These are phyloP conservation scores for Ogataea hybrid DNA, from an alignment of 1,139 yeast genomes.

Conservation along the genomic window DNA sequence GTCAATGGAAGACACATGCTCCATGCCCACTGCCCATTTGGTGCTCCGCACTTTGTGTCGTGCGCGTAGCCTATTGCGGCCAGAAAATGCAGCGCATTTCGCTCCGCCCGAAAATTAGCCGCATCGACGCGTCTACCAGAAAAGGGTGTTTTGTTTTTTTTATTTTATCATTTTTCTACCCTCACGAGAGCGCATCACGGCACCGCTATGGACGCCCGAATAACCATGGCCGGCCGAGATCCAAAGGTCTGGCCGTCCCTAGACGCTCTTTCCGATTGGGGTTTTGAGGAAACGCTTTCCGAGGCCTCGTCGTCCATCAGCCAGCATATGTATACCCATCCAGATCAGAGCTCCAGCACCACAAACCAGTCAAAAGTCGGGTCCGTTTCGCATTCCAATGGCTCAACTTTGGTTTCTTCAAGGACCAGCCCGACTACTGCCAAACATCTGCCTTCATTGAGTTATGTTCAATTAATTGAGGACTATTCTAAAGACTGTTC, in stretches of 20 bases:
- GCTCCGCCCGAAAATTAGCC: background rate
- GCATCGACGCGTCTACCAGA: slow-evolving; percentile 6
- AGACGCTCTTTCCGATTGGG: slow-evolving; percentile 19
- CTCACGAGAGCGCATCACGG: background rate
- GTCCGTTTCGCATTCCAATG: background rate
- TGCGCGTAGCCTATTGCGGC: background rate
- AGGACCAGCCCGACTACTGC: background rate
- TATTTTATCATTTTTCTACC: background rate
- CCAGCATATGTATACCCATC: background rate
- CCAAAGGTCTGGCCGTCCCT: slow-evolving; percentile 1
- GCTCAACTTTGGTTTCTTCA: background rate
- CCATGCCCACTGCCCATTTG: background rate
- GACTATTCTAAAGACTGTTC: slow-evolving; percentile 4
- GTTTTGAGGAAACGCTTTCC: slow-evolving; percentile 19
- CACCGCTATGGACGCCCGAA: slow-evolving; percentile 6
- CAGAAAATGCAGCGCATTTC: background rate
- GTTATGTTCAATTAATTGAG: slow-evolving; percentile 4
- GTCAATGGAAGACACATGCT: background rate
- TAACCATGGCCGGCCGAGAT: slow-evolving; percentile 3
- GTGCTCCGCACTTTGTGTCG: background rate
- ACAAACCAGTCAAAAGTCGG: background rate
- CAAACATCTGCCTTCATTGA: background rate
- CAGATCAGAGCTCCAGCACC: slow-evolving; percentile 4
- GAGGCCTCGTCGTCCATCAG: slow-evolving; percentile 1
- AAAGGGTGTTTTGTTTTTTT: slow-evolving; percentile 8